Conservation (phyloP, 768 basidiomycete species). For the Xerocomellus chrysenteron region DNA sequence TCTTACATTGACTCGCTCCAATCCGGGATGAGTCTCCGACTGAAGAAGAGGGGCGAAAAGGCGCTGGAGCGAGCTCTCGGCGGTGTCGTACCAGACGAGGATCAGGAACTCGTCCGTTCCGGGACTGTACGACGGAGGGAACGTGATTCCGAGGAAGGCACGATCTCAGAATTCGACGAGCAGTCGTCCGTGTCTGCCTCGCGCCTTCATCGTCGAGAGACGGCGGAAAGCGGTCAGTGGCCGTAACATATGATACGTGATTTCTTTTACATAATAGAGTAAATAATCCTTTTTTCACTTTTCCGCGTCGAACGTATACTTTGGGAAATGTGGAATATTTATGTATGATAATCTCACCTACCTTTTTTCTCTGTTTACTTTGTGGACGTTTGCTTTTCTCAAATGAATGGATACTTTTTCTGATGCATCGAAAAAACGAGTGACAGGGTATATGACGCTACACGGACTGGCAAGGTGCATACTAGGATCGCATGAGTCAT, state of each 20-base stretch:
- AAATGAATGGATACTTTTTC: conserved; percentile 11
- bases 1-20: conserved; percentile 91
- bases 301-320: conserved; percentile 6
- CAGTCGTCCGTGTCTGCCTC: conserved; percentile 29
- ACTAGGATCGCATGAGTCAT: conserved; percentile 9
- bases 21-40: conserved; percentile 75
- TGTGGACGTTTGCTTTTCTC: conserved; percentile 6
- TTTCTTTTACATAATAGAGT: conserved; percentile 19
- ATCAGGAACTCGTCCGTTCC: conserved; percentile 29
- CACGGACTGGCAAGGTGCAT: conserved; percentile 13
- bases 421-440: not conserved
- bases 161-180: conserved; percentile 49
- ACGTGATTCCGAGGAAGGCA: conserved; percentile 42
- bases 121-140: conserved; percentile 40
- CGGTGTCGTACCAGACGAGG: conserved; percentile 31
- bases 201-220: conserved; percentile 43
- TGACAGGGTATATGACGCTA: not conserved
- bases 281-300: not conserved
- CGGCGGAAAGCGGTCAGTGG: conserved; percentile 37
- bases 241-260: conserved; percentile 20
- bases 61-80: conserved; percentile 61
- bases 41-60: conserved; percentile 91
- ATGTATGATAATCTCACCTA: conserved; percentile 31
- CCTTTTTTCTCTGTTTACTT: conserved; percentile 1
- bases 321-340: conserved; percentile 27